Percentiles rank a stretch among this genome's conserved stretches.
Conservation (phyloP, 2,329 filamentous ascomycete genomes). For the Fusarium ambrosium region DNA sequence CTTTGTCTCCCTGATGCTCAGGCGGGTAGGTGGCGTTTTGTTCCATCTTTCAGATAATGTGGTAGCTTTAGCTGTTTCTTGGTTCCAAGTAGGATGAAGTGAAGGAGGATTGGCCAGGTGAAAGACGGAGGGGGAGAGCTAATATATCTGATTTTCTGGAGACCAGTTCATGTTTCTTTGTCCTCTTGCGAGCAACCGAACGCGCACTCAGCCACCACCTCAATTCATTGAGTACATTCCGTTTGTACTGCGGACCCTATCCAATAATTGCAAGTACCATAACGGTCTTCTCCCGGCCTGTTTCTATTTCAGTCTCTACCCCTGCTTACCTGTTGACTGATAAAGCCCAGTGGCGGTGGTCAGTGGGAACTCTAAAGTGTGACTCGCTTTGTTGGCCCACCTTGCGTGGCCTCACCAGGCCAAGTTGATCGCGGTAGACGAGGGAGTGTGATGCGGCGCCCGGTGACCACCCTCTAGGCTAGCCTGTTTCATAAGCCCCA, state of each 20-base stretch:
- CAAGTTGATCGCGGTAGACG: too few species aligned
- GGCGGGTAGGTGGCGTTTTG: not conserved
- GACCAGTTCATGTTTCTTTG: not conserved
- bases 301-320: not conserved
- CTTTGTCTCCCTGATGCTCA: too few species aligned
- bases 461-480: too few species aligned
- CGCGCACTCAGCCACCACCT: not conserved
- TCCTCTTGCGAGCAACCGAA: not conserved
- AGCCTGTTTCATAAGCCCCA: too few species aligned
- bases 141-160: not conserved
- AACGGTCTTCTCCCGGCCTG: not conserved
- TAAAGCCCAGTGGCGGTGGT: too few species aligned
- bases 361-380: too few species aligned
- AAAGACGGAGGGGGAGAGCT: not conserved
- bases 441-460: too few species aligned
- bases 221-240: not conserved
- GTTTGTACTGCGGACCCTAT: not conserved
- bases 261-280: not conserved
- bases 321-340: too few species aligned
- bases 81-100: not conserved
- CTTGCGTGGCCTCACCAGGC: too few species aligned
- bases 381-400: too few species aligned
- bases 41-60: not conserved
- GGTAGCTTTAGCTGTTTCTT: not conserved
- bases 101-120: not conserved